phyloP scores from a whole-genome alignment of 495 filamentous ascomycete genomes.

The Sordaria brevicollis region DNA sequence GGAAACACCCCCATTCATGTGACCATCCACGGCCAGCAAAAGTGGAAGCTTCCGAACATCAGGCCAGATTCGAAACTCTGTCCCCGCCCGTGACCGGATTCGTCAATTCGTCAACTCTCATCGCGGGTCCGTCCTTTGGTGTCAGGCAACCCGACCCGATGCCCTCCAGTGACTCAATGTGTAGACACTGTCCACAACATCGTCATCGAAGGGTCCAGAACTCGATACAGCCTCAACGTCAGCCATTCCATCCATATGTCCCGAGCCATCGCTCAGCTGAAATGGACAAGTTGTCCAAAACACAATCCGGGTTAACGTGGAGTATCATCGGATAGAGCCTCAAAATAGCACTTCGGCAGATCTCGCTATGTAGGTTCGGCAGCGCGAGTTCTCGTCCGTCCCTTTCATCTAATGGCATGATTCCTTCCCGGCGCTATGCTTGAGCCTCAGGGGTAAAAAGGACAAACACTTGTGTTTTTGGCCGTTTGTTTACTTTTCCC shows the following conservation, averaged over 20 bases:
- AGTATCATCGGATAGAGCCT: neutral
- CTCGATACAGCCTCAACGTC: neutral
- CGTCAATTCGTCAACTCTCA: neutral
- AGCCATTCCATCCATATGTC: neutral
- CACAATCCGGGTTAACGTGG: neutral
- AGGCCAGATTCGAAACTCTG: neutral
- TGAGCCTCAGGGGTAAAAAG: neutral
- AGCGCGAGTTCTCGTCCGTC: neutral
- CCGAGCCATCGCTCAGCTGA: neutral
- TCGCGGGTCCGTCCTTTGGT: neutral
- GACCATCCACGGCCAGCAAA: neutral
- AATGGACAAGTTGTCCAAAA: neutral
- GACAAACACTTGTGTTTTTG: neutral
- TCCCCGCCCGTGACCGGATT: neutral
- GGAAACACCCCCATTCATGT: neutral
- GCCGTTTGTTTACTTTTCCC: neutral
- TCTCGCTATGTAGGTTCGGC: neutral
- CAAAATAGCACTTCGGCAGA: neutral
- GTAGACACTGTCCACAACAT: neutral
- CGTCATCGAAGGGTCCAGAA: neutral
- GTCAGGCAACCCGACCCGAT: neutral
- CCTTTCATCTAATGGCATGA: neutral
- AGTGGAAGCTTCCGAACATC: neutral
- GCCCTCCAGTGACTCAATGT: neutral
- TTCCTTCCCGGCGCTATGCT: neutral